These are phyloP conservation scores for Hyphodiscus hymeniophilus DNA, from an alignment of 495 filamentous ascomycete species.

Conservation along the genomic window DNA sequence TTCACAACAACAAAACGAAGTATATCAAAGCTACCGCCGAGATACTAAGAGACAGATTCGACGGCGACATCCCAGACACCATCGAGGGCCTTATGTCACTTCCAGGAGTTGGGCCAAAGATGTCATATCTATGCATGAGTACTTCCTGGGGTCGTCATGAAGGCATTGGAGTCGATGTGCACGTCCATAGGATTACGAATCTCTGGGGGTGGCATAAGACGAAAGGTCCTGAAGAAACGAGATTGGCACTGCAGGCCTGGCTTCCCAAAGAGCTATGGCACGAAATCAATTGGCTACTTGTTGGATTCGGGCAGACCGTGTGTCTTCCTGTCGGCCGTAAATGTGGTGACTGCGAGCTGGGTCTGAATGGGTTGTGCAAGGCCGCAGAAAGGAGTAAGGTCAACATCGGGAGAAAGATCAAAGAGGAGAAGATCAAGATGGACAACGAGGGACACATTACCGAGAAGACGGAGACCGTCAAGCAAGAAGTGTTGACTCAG, in stretches of 20 bases:
- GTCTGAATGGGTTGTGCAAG: slow-evolving; percentile 65
- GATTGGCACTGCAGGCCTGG: slow-evolving; percentile 71
- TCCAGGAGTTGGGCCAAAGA: slow-evolving; percentile 93
- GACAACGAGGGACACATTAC: slow-evolving; percentile 21
- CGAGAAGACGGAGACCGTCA: slow-evolving; percentile 17
- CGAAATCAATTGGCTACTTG: slow-evolving; percentile 87
- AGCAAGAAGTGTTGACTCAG: slow-evolving; percentile 22
- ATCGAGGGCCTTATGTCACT: slow-evolving; percentile 70
- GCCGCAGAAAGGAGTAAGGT: slow-evolving; percentile 54
- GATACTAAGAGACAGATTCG: slow-evolving; percentile 60
- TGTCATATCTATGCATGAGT: slow-evolving; percentile 88
- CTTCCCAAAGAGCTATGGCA: slow-evolving; percentile 83
- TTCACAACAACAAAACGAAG: slow-evolving; percentile 90
- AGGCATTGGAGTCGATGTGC: slow-evolving; percentile 61
- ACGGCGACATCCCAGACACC: slow-evolving; percentile 75
- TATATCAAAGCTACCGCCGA: slow-evolving; percentile 75
- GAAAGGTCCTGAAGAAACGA: slow-evolving; percentile 78
- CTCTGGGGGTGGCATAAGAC: slow-evolving; percentile 86
- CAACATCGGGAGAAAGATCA: slow-evolving; percentile 34
- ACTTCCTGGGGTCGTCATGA: slow-evolving; percentile 50
- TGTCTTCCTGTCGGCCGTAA: slow-evolving; percentile 72
- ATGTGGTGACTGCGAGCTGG: slow-evolving; percentile 78
- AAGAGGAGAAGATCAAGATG: slow-evolving; percentile 27
- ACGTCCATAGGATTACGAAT: slow-evolving; percentile 86
- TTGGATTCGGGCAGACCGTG: slow-evolving; percentile 81